Percentiles rank a stretch among this genome's conserved stretches.
phyloP scores from a whole-genome alignment of 2,329 filamentous ascomycete genomes.

The Emmonsiellopsis sp. region DNA sequence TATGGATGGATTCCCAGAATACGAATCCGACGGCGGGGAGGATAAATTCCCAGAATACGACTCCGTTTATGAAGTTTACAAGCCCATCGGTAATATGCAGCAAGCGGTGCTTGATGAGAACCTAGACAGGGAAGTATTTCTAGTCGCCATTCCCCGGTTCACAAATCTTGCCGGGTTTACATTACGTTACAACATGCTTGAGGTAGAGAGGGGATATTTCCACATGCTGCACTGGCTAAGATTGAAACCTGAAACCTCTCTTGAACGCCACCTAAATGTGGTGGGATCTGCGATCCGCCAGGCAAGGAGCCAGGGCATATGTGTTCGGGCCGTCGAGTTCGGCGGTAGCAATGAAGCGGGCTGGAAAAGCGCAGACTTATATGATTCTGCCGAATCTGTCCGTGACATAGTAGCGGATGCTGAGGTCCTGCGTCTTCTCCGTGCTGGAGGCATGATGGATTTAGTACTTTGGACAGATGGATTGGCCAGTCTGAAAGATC shows the following conservation, averaged over 20 bases:
- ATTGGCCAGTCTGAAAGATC: too few species aligned
- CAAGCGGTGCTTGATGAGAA: background rate
- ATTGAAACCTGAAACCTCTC: background rate
- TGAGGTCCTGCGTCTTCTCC: background rate
- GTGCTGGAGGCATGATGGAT: background rate
- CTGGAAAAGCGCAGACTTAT: background rate
- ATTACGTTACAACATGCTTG: background rate
- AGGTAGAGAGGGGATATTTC: background rate
- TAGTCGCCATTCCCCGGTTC: background rate
- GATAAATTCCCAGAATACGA: background rate
- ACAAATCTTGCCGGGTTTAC: background rate
- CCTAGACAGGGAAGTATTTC: background rate
- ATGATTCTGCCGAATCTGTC: background rate
- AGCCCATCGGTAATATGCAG: background rate
- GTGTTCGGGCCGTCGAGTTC: background rate
- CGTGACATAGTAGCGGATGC: background rate
- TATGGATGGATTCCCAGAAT: background rate
- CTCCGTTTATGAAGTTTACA: background rate
- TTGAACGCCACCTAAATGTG: background rate
- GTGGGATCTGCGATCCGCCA: background rate
- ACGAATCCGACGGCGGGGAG: background rate
- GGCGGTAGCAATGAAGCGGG: background rate
- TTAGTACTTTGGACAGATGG: too few species aligned
- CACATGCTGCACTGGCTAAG: background rate
- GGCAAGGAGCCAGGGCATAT: background rate